Base-by-base conservation (phyloP, 305 asterid species). In the Ajuga reptans region DNA sequence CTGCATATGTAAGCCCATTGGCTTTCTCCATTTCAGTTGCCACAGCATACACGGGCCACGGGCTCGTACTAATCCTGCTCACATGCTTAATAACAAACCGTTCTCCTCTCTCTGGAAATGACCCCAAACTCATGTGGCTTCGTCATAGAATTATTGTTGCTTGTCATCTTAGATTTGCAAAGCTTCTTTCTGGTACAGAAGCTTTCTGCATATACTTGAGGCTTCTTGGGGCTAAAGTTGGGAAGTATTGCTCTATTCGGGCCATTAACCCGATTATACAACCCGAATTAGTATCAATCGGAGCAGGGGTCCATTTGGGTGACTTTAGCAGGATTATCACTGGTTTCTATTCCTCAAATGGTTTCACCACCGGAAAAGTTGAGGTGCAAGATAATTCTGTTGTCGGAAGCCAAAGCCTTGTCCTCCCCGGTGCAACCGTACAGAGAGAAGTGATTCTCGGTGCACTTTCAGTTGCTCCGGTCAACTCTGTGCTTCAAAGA, bases 181-280 rank as follows among this genome's bases (percentile, higher is more conserved):
- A 89, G 81, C 86, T 91, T 46, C 92, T 91, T 39, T 91, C 97
- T 1, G 97, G 97, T 52, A 89, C 97, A 1, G 97, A 91, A 82
- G 88, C 93, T 47, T 91, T 89, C 57, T 85, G 97, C 73, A 80
- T 84, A 33, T 89, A 91, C 77, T 60, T 91, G 54, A 78, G 97
- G 75, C 83, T 85, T 37, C 64, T 90, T 55, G 97, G 97, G 0
- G 88, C 87, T 16, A 78, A 87, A 73, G 79, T 89, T 46, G 97
- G 97, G 73, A 79, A 82, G 47, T 76, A 78, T 64, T 91, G 97
- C 60, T 91, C 97, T 49, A 77, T 91, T n/a, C 80, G 97, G 56
- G 95, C 97, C 34, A 91, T 91, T 51, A 91, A 91, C 72, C 86
- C 97, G 0, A 66, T 87, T 72, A 79, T 82, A 53, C 90, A 89